Evolutionary conservation across 2,329 filamentous ascomycete species (phyloP), one percentile per base, ranked within the genome.

Genomic region (Fusarium chaquense): DNA sequence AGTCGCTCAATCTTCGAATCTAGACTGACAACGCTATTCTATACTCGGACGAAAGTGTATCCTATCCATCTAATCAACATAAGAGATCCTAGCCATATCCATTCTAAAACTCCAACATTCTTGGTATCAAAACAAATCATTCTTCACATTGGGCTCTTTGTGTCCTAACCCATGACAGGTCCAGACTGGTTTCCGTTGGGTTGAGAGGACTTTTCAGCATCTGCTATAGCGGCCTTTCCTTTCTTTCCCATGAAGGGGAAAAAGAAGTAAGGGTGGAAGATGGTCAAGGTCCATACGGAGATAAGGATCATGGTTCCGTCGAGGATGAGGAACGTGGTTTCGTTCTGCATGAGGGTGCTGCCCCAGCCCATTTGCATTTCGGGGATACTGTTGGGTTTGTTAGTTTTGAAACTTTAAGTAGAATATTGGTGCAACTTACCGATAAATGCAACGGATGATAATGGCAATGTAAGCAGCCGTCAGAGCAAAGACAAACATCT

Each of bases 321-420:
- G 1, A 71, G 65, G 11, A 69, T 72, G 4, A 71, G 13, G 33
- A 71, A 71, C 1, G 65, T 65, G 2, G 69, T 71, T 12, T 71
- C 69, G 24, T 71, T 72, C 11, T 71, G 69, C 69, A 71, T 71
- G 4, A 71, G 69, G 3, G 20, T 30, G 13, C 69, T 71, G 0
- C 69, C 69, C 69, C 69, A 71, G 2, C 69, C 69, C 69, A 72
- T 72, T 4, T 70, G 62, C 69, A 72, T 71, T 10, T 71, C 69
- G 0, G 69, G 69, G 3, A 71, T 66, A 57, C 69, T 71, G 9
- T 55, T 0, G 1, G 3, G 0, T 6, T 0, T 2, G 15, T 70
- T 6, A 69, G 53, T n/a, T 3, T 7, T 4, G 12, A 2, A 20
- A 0, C 28, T 28, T 11, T 11, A 11, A 11, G 28, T 28, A 10